phyloP scores from a whole-genome alignment of 805 yeast genomes.

The Ogataea siamensis region DNA sequence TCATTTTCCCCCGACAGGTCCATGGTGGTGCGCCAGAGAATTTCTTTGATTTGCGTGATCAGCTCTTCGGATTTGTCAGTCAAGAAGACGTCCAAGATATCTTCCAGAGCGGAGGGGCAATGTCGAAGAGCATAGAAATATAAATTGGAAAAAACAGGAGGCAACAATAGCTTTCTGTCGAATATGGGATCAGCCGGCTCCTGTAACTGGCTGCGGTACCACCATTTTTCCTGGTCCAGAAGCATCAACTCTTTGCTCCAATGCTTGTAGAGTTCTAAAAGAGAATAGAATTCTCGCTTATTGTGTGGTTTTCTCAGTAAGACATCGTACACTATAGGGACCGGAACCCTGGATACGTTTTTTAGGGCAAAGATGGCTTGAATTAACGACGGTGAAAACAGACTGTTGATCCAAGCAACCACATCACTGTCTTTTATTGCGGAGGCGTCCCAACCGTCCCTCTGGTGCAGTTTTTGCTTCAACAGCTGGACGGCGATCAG shows the following conservation, averaged over 20 bases:
- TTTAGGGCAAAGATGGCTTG: conserved; percentile 20
- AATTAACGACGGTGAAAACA: conserved; percentile 24
- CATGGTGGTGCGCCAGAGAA: conserved; percentile 31
- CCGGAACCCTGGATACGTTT: conserved; percentile 22
- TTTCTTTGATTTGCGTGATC: conserved; percentile 28
- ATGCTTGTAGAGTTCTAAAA: conserved; percentile 25
- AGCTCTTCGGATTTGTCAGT: conserved; percentile 12
- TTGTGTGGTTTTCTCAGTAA: conserved; percentile 27
- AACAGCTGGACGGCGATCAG: conserved; percentile 16
- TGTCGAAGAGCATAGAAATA: conserved; percentile 27
- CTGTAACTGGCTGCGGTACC: conserved; percentile 21
- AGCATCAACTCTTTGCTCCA: conserved; percentile 19
- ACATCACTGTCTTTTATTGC: conserved; percentile 23
- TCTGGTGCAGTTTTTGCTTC: conserved; percentile 25
- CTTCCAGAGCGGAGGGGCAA: conserved; percentile 22
- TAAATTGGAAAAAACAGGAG: conserved; percentile 30
- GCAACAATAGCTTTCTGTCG: conserved; percentile 23
- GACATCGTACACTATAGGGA: conserved; percentile 30
- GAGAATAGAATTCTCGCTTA: conserved; percentile 27
- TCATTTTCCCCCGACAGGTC: conserved; percentile 31
- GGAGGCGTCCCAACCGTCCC: conserved; percentile 20
- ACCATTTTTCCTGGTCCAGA: conserved; percentile 31
- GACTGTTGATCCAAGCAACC: conserved; percentile 29
- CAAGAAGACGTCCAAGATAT: conserved; percentile 21
- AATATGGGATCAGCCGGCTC: conserved; percentile 5